phyloP scores from a whole-genome alignment of 2,329 filamentous ascomycete species.

The Fonsecaea multimorphosa region DNA sequence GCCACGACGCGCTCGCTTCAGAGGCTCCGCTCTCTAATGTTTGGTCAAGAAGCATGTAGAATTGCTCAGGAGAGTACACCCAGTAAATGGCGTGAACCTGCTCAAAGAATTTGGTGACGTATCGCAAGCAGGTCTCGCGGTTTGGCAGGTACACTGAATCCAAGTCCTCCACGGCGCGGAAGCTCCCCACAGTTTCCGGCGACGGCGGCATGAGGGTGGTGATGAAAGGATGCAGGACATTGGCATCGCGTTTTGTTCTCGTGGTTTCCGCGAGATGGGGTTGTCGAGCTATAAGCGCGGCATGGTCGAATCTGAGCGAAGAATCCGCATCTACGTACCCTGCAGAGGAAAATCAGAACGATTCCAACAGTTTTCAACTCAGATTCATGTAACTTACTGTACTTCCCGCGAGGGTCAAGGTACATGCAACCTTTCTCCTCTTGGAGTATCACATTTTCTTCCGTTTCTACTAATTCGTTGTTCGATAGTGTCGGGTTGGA shows the following conservation, averaged over 20 bases:
- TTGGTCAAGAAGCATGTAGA: background rate
- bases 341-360: background rate
- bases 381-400: background rate
- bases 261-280: background rate
- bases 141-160: background rate
- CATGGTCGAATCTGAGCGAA: background rate
- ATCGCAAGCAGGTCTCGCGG: background rate
- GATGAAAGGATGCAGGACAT: background rate
- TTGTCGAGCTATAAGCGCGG: background rate
- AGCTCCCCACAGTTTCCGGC: background rate
- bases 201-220: background rate
- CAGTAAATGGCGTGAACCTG: background rate
- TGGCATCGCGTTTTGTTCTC: background rate
- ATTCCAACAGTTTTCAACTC: background rate
- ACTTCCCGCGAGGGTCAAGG: background rate
- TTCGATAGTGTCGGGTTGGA: background rate
- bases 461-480: background rate
- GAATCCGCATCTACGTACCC: background rate
- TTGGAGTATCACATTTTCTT: background rate
- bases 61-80: background rate
- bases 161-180: background rate
- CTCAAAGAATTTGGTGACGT: background rate
- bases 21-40: background rate
- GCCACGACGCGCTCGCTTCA: background rate
- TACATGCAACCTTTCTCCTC: background rate